A percentile compares a stretch with the other conserved stretches of the same genome.
phyloP scores from a whole-genome alignment of 768 basidiomycete species.

The Neoboletus brunneissimus region DNA sequence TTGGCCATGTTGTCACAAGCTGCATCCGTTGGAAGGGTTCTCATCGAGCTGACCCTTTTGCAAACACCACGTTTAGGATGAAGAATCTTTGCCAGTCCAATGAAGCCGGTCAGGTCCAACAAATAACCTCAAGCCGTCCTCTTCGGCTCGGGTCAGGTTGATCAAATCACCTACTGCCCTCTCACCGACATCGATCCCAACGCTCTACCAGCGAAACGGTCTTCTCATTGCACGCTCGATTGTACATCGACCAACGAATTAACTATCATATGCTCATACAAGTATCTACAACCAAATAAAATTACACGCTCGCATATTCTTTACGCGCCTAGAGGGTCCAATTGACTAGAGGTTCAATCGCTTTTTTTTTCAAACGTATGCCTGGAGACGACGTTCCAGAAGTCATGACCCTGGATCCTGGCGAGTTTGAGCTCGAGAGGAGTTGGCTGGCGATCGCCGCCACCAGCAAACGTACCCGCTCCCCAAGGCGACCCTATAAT shows the following conservation, averaged over 20 bases:
- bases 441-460: constrained; percentile 48
- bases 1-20: too few species aligned
- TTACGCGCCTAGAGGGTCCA: background rate
- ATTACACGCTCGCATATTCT: constrained; percentile 19
- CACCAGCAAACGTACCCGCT: constrained; percentile 58
- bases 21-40: too few species aligned
- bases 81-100: too few species aligned
- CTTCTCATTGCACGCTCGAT: background rate
- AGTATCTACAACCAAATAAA: background rate
- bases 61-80: too few species aligned
- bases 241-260: background rate
- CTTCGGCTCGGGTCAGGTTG: too few species aligned
- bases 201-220: too few species aligned
- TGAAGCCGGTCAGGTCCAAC: too few species aligned
- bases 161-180: too few species aligned
- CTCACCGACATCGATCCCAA: too few species aligned
- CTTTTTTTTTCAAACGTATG: background rate
- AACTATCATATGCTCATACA: background rate
- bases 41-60: too few species aligned
- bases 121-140: too few species aligned
- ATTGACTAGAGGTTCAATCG: background rate
- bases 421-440: constrained; percentile 52
- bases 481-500: constrained; percentile 70
- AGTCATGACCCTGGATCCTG: constrained; percentile 47
- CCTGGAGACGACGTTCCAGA: constrained; percentile 47